Conservation (phyloP, 225 moss, liverwort and hornwort genomes). For the Sphagnum tenellum region DNA sequence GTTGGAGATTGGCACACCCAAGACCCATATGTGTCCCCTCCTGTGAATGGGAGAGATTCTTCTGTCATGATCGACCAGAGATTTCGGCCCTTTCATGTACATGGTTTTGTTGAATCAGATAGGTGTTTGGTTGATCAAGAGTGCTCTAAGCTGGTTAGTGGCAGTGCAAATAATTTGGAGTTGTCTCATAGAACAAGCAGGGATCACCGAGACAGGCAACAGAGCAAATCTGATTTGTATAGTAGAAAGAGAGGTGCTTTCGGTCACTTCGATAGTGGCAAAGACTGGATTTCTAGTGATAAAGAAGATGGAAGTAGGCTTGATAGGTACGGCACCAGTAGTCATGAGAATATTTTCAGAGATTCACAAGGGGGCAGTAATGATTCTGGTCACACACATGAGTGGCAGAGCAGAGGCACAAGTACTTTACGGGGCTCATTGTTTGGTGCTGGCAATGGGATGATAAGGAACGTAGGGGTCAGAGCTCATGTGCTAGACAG, state of each 20-base stretch:
- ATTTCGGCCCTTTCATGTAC: conserved; percentile 20
- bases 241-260: conserved; percentile 23
- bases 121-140: conserved; percentile 15
- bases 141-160: conserved; percentile 12
- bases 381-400: conserved; percentile 25
- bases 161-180: conserved; percentile 31
- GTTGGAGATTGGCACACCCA: conserved; percentile 22
- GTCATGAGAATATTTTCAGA: conserved; percentile 23
- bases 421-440: conserved; percentile 10
- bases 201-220: conserved; percentile 12
- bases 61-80: conserved; percentile 19
- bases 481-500: conserved; percentile 15
- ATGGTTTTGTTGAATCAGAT: conserved; percentile 23
- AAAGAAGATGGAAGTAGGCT: conserved; percentile 35
- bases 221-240: conserved; percentile 20
- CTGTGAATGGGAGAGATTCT: conserved; percentile 25
- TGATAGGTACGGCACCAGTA: conserved; percentile 43
- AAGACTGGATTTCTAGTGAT: conserved; percentile 30
- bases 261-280: conserved; percentile 29
- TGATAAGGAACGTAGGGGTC: conserved; percentile 16
- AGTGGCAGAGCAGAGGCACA: conserved; percentile 36
- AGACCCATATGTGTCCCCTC: conserved; percentile 21
- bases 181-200: conserved; percentile 19
- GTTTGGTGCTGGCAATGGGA: conserved; percentile 18
- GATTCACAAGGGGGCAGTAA: conserved; percentile 26